These are phyloP conservation scores for Megacollybia platyphylla DNA, from an alignment of 1,284 basidiomycete species.

Conservation along the genomic window DNA sequence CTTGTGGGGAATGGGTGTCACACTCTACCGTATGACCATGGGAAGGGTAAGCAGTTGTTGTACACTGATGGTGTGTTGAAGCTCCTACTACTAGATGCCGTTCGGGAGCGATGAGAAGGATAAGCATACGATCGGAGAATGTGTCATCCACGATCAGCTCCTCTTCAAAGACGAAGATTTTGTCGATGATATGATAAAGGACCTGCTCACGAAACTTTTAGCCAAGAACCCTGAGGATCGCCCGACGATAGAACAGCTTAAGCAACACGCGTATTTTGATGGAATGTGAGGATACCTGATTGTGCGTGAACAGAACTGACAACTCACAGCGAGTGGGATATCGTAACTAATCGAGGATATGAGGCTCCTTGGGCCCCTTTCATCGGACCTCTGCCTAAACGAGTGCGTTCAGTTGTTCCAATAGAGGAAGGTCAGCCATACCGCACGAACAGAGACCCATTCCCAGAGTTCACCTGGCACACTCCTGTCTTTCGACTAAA, in stretches of 20 bases:
- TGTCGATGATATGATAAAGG: slow-evolving; percentile 7
- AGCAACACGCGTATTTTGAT: not conserved
- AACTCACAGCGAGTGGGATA: not conserved
- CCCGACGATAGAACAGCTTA: not conserved
- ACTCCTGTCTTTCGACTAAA: not conserved
- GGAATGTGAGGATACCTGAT: not conserved
- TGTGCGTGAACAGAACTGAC: not conserved
- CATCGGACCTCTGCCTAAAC: not conserved
- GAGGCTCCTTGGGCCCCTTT: not conserved
- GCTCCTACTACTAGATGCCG: slow-evolving; percentile 3
- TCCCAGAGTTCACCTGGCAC: not conserved
- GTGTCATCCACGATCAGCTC: slow-evolving; percentile 5
- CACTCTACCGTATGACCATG: slow-evolving; percentile 12
- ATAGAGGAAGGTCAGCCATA: not conserved
- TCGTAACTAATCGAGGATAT: not conserved
- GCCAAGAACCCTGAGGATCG: slow-evolving; percentile 9
- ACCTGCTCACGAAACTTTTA: slow-evolving; percentile 9
- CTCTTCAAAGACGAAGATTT: slow-evolving; percentile 3
- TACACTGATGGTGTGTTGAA: not conserved
- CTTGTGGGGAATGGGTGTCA: slow-evolving; percentile 11
- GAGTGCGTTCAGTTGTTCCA: not conserved
- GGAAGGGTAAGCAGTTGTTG: slow-evolving; percentile 8
- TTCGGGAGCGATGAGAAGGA: slow-evolving; percentile 4
- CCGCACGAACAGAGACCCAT: not conserved
- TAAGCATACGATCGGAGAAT: slow-evolving; percentile 2